Evolutionary conservation across 2,329 filamentous ascomycete species (phyloP), one percentile per base, ranked within the genome.

Genomic region (Talaromyces sp.): DNA sequence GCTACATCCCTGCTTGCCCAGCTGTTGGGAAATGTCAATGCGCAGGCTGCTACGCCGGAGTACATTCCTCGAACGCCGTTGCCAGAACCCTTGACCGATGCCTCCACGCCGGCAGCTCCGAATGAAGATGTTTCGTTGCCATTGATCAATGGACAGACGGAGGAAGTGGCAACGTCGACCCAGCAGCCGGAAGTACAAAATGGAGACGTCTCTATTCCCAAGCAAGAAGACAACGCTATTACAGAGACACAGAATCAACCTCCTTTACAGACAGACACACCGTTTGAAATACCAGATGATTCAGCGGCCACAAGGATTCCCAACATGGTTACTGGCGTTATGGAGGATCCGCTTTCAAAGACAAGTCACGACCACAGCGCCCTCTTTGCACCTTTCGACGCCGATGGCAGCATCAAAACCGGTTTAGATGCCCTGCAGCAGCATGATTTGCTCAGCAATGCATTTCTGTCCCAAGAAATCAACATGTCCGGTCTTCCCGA

Each of bases 1-100:
- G 78, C 78, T 64, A 78, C 76, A 29, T 75, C 78, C 51, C 73
- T 80, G 17, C 72, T 80, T 53, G 78, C 78, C 40, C 78, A 80
- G 69, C 71, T 80, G 8, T 73, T 80, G 62, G 76, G 77, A 49
- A 63, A 58, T 10, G 38, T 58, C 61, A 76, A 75, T 65, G 75
- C 76, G 66, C 67, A 70, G n/a, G 64, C 71, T 56, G 65, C 67
- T 36, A 66, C 71, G 4, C 59, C 66, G 7, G 62, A 67, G 19
- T 58, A 65, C 40, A 38, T 65, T 6, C 65, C 65, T 34, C 65
- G 56, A 34, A 67, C 65, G 31, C 65, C 65, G 19, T 36, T 67
- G 29, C 47, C 63, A 53, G 65, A 67, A 58, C 65, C 62, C 13
- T 58, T 67, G 51, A 67, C 65, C 22, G 65, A 67, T 27, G 65